phyloP scores from a whole-genome alignment of 106 monocot species.

The Dendrobium nobile region DNA sequence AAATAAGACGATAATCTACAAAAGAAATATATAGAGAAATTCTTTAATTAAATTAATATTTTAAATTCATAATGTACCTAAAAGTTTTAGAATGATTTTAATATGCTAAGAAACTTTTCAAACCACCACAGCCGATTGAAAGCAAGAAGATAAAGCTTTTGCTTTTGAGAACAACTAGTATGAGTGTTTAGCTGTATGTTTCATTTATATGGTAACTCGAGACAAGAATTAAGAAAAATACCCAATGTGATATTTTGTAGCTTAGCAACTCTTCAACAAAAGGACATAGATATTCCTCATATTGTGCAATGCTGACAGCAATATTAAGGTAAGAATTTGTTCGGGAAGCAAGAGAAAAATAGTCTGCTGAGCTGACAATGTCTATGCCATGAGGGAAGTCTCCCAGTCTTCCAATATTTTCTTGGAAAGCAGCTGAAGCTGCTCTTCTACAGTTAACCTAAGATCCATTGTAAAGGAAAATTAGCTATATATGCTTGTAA shows the following conservation, averaged over 20 bases:
- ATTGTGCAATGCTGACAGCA: constrained; percentile 75
- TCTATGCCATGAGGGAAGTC: constrained; percentile 90
- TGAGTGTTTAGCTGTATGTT: not conserved
- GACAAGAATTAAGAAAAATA: constrained; percentile 21
- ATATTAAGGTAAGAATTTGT: constrained; percentile 82
- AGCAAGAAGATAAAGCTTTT: not conserved
- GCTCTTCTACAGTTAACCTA: constrained; percentile 99
- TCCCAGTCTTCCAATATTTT: constrained; percentile 98
- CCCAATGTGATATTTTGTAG: constrained; percentile 90
- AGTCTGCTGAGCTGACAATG: constrained; percentile 84
- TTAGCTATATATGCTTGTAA: not conserved
- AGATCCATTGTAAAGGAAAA: constrained; percentile 6
- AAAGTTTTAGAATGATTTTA: not conserved
- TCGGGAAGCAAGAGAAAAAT: constrained; percentile 88
- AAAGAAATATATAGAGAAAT: not conserved
- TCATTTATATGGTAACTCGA: not conserved
- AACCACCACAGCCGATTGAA: not conserved
- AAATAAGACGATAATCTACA: not conserved
- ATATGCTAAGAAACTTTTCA: not conserved
- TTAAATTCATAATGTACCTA: not conserved
- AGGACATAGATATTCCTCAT: constrained; percentile 70
- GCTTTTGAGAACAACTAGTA: not conserved
- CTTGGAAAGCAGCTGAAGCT: constrained; percentile 98
- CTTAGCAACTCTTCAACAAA: constrained; percentile 79
- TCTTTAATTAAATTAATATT: not conserved